Evolutionary conservation across 2,329 filamentous ascomycete genomes (phyloP).

Genomic region (Colletotrichum chlorophyti): DNA sequence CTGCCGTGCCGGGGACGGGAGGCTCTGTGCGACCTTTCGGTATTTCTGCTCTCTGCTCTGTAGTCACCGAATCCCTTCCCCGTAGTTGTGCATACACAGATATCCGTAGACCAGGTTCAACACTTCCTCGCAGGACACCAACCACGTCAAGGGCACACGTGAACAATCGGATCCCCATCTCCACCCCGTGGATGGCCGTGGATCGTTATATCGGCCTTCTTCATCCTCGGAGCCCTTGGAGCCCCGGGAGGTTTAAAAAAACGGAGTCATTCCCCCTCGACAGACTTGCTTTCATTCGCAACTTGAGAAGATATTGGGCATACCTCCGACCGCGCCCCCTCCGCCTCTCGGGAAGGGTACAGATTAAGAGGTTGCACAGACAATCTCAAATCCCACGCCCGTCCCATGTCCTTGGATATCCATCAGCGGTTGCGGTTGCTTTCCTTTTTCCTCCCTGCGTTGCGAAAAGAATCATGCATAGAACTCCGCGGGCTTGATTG

Average conservation of each 20-base stretch:
- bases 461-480: too few relatives aligned
- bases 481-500: too few relatives aligned
- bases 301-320: slow-evolving; percentile 15
- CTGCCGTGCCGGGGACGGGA: neutral
- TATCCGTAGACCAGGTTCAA: too few relatives aligned
- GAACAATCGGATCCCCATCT: slow-evolving; percentile 3
- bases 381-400: slow-evolving; percentile 9
- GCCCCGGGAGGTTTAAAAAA: too few relatives aligned
- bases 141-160: too few relatives aligned
- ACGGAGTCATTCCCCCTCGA: neutral
- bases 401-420: slow-evolving; percentile 2
- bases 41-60: too few relatives aligned
- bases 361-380: slow-evolving; percentile 19
- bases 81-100: too few relatives aligned
- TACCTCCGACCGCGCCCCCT: slow-evolving; percentile 13
- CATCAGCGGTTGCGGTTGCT: neutral
- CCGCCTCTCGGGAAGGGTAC: too few relatives aligned
- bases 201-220: slow-evolving; percentile 18
- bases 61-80: too few relatives aligned
- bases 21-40: slow-evolving; percentile 20
- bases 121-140: too few relatives aligned
- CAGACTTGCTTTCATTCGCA: slow-evolving; percentile 8
- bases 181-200: slow-evolving; percentile 1
- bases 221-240: neutral
- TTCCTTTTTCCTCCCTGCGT: slow-evolving; percentile 11